These are phyloP conservation scores for Syzygium malaccense DNA, from an alignment of 441 rosid genomes.

Conservation along the genomic window DNA sequence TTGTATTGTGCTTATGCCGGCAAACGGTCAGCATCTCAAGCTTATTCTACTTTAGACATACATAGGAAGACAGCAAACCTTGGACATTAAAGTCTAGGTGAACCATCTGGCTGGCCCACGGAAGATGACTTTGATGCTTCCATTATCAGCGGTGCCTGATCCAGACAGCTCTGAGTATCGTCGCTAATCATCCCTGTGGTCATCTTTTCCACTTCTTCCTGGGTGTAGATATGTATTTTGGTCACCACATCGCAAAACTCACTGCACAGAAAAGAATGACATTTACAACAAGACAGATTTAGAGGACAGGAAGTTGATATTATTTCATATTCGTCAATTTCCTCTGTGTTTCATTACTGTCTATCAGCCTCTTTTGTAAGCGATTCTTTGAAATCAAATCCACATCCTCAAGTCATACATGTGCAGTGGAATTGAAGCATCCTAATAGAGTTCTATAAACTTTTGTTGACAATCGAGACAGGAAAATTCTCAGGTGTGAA, in stretches of 20 bases:
- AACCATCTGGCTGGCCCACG: conserved; percentile 78
- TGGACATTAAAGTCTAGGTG: conserved; percentile 51
- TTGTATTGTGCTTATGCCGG: not conserved
- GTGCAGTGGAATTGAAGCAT: not conserved
- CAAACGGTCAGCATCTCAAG: not conserved
- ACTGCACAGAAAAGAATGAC: conserved; percentile 23
- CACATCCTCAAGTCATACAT: not conserved
- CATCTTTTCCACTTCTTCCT: conserved; percentile 91
- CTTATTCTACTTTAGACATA: not conserved
- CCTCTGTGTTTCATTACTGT: not conserved
- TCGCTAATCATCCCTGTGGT: conserved; percentile 43
- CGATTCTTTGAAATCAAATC: not conserved
- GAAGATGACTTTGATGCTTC: conserved; percentile 93
- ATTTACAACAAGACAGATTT: not conserved
- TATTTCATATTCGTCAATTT: not conserved
- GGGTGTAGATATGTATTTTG: conserved; percentile 80
- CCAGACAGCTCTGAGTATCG: conserved; percentile 88
- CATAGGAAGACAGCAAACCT: conserved; percentile 1
- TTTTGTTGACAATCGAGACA: not conserved
- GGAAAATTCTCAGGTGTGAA: not conserved
- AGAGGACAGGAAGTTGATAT: not conserved
- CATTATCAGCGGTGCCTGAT: conserved; percentile 58
- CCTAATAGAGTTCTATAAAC: not conserved
- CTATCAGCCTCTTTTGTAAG: not conserved
- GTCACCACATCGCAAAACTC: conserved; percentile 82